phyloP scores from a whole-genome alignment of 345 rosid genomes.

The Psidium guajava region DNA sequence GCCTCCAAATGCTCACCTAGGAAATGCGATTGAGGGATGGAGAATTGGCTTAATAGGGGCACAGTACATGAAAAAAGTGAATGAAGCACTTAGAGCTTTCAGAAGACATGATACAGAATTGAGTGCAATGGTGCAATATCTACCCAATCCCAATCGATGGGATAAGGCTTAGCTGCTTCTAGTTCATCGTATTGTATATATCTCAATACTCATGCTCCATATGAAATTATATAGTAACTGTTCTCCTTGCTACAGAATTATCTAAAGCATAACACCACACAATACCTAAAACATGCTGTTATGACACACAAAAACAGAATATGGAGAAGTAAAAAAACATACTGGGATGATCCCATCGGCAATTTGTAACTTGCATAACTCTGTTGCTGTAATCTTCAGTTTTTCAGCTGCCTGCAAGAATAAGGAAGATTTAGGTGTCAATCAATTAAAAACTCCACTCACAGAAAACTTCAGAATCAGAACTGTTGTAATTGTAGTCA shows the following conservation, averaged over 20 bases:
- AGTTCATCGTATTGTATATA: neutral
- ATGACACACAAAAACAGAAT: neutral
- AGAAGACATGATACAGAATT: neutral
- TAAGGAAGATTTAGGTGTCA: neutral
- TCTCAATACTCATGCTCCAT: neutral
- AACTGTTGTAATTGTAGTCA: slow-evolving; percentile 5
- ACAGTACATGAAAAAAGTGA: neutral
- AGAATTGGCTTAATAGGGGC: neutral
- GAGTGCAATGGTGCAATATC: neutral
- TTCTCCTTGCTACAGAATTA: neutral
- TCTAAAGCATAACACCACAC: neutral
- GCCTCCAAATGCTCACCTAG: neutral
- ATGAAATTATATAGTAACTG: neutral
- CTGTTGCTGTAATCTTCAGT: slow-evolving; percentile 71
- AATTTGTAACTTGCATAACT: slow-evolving; percentile 60
- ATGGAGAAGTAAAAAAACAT: slow-evolving; percentile 9
- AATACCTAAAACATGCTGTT: neutral
- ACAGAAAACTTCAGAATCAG: neutral
- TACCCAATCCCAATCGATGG: neutral
- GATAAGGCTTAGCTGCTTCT: neutral
- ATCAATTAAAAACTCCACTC: neutral
- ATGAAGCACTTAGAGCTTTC: neutral
- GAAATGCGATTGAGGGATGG: neutral
- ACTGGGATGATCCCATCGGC: slow-evolving; percentile 91
- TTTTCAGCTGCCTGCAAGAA: slow-evolving; percentile 77